phyloP scores from a whole-genome alignment of 169 alveolate species.

The Pseudocohnilembus persalinus region DNA sequence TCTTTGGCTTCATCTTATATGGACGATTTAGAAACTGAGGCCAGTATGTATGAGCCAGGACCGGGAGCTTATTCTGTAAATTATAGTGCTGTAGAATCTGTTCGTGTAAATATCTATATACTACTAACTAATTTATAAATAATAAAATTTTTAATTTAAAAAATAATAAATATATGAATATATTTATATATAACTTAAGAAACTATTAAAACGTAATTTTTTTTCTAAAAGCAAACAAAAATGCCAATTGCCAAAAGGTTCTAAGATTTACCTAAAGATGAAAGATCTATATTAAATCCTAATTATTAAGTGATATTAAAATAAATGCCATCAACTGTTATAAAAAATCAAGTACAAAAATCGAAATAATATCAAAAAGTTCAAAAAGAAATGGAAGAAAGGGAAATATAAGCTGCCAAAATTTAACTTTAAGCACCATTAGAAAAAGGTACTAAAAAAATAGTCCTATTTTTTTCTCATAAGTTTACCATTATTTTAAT shows the following conservation, averaged over 20 bases:
- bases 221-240: neutral
- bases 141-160: neutral
- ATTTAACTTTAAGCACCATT: neutral
- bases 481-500: neutral
- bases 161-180: neutral
- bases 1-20: neutral
- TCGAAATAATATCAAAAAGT: neutral
- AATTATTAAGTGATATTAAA: neutral
- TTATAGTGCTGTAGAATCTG: neutral
- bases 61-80: constrained; percentile 13
- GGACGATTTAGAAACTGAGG: constrained; percentile 23
- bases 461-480: neutral
- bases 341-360: no score
- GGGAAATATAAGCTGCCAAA: neutral
- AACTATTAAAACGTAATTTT: constrained; percentile 2
- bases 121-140: neutral
- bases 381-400: neutral
- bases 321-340: neutral
- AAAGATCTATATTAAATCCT: neutral
- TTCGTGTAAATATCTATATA: neutral
- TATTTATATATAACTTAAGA: neutral
- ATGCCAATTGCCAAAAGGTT: neutral
- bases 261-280: neutral
- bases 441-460: neutral
- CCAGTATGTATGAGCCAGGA: constrained; percentile 8